phyloP scores from a whole-genome alignment of 169 alveolate species.

The Plasmodium coatneyi region DNA sequence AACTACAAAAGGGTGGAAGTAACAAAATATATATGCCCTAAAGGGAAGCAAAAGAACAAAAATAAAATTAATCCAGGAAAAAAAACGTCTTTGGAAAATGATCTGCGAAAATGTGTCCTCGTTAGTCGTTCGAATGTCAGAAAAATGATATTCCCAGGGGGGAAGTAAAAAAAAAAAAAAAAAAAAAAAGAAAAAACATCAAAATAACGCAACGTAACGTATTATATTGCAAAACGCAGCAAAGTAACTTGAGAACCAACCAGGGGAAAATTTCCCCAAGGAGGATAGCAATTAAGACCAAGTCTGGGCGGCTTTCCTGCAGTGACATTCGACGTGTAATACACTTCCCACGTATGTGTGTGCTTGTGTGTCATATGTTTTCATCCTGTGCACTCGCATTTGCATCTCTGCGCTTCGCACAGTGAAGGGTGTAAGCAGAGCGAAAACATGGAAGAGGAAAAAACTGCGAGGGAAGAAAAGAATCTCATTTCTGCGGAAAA shows the following conservation, averaged over 20 bases:
- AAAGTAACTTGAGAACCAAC: background rate
- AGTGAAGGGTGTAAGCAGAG: conserved; percentile 6
- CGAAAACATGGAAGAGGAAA: conserved; percentile 4
- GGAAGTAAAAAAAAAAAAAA: background rate
- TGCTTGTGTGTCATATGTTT: background rate
- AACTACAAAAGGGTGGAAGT: background rate
- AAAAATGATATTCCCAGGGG: background rate
- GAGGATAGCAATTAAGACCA: background rate
- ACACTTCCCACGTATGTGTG: background rate
- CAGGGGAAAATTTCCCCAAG: background rate
- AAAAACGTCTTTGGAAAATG: background rate
- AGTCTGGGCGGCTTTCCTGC: background rate
- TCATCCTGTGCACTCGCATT: background rate
- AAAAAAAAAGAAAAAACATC: background rate
- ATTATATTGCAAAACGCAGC: background rate
- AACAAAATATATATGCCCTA: background rate
- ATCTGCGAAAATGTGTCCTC: background rate
- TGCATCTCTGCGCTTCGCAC: background rate
- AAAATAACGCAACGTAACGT: background rate
- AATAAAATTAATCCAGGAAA: background rate
- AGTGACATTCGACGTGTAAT: background rate
- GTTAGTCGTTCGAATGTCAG: background rate
- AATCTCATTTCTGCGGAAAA: conserved; percentile 22
- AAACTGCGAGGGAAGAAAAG: conserved; percentile 26
- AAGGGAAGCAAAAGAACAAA: background rate